These are phyloP conservation scores for Dysphania ambrosioides DNA, from an alignment of 148 eudicot species.

Conservation along the genomic window DNA sequence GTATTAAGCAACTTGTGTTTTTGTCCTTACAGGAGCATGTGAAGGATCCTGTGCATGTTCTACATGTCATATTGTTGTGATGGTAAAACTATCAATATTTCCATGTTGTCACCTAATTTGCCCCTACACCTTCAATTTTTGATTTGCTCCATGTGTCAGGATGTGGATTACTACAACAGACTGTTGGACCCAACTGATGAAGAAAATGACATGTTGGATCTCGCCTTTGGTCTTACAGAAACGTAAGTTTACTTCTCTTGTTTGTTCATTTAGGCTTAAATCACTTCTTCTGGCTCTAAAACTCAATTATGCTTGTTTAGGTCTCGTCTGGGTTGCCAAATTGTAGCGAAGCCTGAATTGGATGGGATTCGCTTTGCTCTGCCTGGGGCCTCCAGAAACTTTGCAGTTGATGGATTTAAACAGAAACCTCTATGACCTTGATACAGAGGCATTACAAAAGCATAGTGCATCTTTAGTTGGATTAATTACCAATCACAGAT, in stretches of 20 bases:
- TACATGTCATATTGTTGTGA: conserved; percentile 88
- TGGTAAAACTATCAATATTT: conserved; percentile 42
- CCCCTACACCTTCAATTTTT: not conserved
- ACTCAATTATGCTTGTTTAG: conserved; percentile 34
- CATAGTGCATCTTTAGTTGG: conserved; percentile 7
- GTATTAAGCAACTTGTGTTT: conserved; percentile 14
- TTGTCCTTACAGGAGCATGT: conserved; percentile 72
- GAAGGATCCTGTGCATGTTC: conserved; percentile 98
- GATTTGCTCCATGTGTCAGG: conserved; percentile 40
- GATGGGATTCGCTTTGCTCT: conserved; percentile 83
- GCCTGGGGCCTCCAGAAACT: conserved; percentile 74
- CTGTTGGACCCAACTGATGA: conserved; percentile 86
- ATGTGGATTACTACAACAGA: conserved; percentile 72
- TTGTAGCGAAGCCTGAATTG: conserved; percentile 71
- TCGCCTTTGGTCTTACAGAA: conserved; percentile 87
- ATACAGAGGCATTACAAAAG: not conserved
- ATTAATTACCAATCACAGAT: not conserved
- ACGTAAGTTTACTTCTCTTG: conserved; percentile 44
- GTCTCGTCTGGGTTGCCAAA: conserved; percentile 95
- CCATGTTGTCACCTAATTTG: not conserved
- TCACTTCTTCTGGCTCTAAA: not conserved
- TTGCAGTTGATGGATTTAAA: conserved; percentile 75
- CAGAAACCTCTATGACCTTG: conserved; percentile 19
- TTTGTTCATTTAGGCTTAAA: not conserved
- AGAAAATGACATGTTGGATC: conserved; percentile 96